Conservation (phyloP, 441 rosid genomes). For the Syzygium syzygioides region DNA sequence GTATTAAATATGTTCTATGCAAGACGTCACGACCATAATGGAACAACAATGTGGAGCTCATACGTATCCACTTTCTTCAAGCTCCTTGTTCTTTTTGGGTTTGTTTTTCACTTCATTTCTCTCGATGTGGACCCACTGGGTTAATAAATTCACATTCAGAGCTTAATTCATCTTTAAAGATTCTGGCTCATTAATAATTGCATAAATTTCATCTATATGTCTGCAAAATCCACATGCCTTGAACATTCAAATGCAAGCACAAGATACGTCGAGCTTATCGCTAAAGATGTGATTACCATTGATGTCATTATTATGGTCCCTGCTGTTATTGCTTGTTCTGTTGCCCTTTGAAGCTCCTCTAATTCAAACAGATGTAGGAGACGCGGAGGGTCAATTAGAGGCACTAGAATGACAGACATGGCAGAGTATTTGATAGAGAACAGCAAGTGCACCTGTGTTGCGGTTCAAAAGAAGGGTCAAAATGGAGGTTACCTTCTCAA, state of each 20-base stretch:
- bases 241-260: background rate
- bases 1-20: background rate
- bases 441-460: slow-evolving; percentile 77
- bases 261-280: background rate
- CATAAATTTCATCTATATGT: background rate
- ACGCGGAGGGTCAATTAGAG: slow-evolving; percentile 40
- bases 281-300: background rate
- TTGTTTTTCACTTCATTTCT: background rate
- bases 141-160: background rate
- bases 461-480: slow-evolving; percentile 74
- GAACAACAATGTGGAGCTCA: background rate
- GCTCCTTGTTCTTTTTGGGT: background rate
- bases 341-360: background rate
- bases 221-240: background rate
- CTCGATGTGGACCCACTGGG: background rate
- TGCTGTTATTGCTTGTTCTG: background rate
- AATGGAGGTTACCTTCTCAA: slow-evolving; percentile 85
- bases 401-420: slow-evolving; percentile 48
- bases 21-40: background rate
- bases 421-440: slow-evolving; percentile 82
- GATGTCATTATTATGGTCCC: background rate
- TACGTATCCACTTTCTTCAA: background rate
- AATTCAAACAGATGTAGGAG: slow-evolving; percentile 30
- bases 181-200: background rate
- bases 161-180: background rate